Conservation (phyloP, 1,284 basidiomycete genomes). For the Cryptococcus sp. region DNA sequence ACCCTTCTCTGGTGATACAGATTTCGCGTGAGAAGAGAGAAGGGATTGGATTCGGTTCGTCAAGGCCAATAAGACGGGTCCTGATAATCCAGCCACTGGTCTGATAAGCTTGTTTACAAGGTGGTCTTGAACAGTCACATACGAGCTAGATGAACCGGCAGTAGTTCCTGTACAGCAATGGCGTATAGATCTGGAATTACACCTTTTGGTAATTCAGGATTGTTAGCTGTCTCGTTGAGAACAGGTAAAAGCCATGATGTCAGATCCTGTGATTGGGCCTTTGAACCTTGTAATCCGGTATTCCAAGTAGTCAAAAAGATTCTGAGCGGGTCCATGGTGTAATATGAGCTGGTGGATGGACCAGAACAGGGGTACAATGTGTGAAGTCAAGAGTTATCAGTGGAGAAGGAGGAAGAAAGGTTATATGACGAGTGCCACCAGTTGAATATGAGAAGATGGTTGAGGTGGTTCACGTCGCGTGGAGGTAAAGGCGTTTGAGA, state of each 20-base stretch:
- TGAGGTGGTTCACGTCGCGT: too few relatives aligned
- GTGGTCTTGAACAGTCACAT: neutral
- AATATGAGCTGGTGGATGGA: too few relatives aligned
- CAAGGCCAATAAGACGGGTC: constrained; percentile 32
- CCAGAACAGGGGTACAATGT: too few relatives aligned
- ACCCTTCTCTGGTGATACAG: constrained; percentile 20
- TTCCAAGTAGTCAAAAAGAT: constrained; percentile 49
- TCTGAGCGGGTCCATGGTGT: constrained; percentile 32
- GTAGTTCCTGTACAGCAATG: constrained; percentile 93
- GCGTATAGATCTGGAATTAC: constrained; percentile 72
- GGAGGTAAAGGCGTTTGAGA: too few relatives aligned
- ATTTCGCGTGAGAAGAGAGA: constrained; percentile 40
- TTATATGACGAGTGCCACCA: too few relatives aligned
- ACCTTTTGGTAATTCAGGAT: constrained; percentile 17
- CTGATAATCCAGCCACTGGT: constrained; percentile 35
- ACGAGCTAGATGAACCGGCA: constrained; percentile 51
- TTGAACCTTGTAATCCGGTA: constrained; percentile 44
- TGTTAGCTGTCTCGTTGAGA: constrained; percentile 27
- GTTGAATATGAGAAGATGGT: too few relatives aligned
- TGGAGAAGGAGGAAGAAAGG: too few relatives aligned
- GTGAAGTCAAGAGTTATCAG: too few relatives aligned
- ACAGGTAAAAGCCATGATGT: constrained; percentile 46
- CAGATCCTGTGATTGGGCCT: constrained; percentile 42
- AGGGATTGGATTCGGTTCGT: constrained; percentile 39
- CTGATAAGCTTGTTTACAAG: neutral